phyloP scores from a whole-genome alignment of 2,329 filamentous ascomycete genomes.

The Colletotrichum abscissum region DNA sequence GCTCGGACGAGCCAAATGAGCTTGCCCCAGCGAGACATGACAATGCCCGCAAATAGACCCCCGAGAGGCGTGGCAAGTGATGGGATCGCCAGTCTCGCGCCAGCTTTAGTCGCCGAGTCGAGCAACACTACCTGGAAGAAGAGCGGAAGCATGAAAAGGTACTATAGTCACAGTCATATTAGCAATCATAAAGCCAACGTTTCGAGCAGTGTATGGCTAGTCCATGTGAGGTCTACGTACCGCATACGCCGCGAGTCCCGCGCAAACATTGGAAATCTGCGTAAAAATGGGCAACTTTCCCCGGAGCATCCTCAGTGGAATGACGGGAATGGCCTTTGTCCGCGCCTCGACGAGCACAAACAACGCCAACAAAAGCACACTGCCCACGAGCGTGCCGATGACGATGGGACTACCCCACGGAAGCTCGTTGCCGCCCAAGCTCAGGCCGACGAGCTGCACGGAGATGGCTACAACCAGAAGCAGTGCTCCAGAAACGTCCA shows the following conservation, averaged over 20 bases:
- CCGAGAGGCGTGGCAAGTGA: conserved; percentile 69
- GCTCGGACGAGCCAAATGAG: conserved; percentile 63
- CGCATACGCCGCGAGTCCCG: conserved; percentile 71
- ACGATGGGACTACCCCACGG: conserved; percentile 64
- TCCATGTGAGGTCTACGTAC: conserved; percentile 52
- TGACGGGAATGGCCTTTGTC: conserved; percentile 63
- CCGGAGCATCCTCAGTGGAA: conserved; percentile 67
- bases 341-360: conserved; percentile 62
- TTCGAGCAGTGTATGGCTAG: background rate
- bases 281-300: conserved; percentile 65
- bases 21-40: conserved; percentile 68
- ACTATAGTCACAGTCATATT: conserved; percentile 45
- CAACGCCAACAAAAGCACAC: conserved; percentile 52
- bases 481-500: conserved; percentile 69
- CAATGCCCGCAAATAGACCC: conserved; percentile 65
- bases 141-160: conserved; percentile 76
- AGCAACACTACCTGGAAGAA: conserved; percentile 77
- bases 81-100: conserved; percentile 72
- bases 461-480: conserved; percentile 69
- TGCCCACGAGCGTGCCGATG: conserved; percentile 55
- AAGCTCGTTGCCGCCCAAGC: conserved; percentile 66
- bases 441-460: conserved; percentile 65
- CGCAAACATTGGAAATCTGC: conserved; percentile 69
- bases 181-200: background rate
- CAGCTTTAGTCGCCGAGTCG: conserved; percentile 72